Conservation (phyloP, 2,329 filamentous ascomycete genomes). For the Sporothrix phasma region DNA sequence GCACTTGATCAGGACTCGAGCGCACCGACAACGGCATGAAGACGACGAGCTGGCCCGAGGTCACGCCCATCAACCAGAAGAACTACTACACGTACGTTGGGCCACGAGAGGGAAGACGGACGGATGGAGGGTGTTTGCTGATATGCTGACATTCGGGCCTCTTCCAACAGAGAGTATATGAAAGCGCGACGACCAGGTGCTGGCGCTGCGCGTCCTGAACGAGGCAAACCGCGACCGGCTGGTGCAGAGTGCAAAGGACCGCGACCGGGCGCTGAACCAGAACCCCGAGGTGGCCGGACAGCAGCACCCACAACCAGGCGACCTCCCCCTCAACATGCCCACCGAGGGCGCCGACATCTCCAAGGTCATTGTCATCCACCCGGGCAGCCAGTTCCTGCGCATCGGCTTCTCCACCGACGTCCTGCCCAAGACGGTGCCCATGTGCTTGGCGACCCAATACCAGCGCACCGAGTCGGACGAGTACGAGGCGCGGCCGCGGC, state of each 20-base stretch:
- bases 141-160: not conserved
- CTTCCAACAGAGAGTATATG: constrained; percentile 67
- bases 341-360: constrained; percentile 62
- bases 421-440: constrained; percentile 85
- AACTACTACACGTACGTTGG: constrained; percentile 87
- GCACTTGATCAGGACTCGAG: constrained; percentile 59
- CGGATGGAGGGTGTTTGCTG: not conserved
- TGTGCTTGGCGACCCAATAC: constrained; percentile 77
- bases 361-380: constrained; percentile 89
- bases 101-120: not conserved
- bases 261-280: constrained; percentile 70
- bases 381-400: constrained; percentile 88
- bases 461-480: constrained; percentile 74
- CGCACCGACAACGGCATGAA: constrained; percentile 98
- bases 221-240: constrained; percentile 79
- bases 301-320: constrained; percentile 49
- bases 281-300: constrained; percentile 41
- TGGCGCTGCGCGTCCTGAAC: constrained; percentile 77
- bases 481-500: constrained; percentile 64
- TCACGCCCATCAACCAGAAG: constrained; percentile 94
- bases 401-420: constrained; percentile 95
- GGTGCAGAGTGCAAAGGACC: constrained; percentile 77
- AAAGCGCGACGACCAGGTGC: constrained; percentile 95
- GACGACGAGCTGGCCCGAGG: constrained; percentile 84
- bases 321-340: constrained; percentile 37